Base-by-base conservation (phyloP, 176 grass and related monocot genomes). In the Chloris gayana region DNA sequence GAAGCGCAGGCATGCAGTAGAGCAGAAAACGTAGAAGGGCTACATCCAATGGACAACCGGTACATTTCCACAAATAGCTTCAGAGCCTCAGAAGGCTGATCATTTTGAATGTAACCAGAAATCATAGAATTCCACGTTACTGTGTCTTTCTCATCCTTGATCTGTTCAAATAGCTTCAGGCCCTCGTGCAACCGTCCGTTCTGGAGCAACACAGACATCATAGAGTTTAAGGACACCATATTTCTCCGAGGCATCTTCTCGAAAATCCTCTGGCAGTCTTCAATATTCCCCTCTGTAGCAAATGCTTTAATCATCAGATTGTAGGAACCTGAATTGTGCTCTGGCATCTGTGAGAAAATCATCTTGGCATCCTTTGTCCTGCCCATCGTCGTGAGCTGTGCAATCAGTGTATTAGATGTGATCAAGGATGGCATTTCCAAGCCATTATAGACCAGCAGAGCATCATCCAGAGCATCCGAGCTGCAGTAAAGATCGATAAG, bases 111-210 rank as follows among this genome's bases (percentile, higher is more conserved):
- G 10, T 85, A 87, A 19, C 85, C 89, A 45, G 89, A 91, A 81
- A 91, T 87, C 89, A 91, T 91, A 9, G 89, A 87, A 32, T 90
- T 90, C 88, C 88, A 87, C 24, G 84, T 90, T 56, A 90, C 51
- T 1, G 84, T 87, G 75, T 90, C 63, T 68, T 24, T 75, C 57
- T 83, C 85, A 11, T 87, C 76, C 67, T 87, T 91, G 42, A 91
- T 77, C 67, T 87, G 81, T 69, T 91, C 82, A 64, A 91, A 88
- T 2, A 88, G 27, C 62, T 91, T 87, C 49, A 60, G 21, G 22
- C 81, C 89, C 49, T 91, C 85, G 58, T 84, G 81, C 53, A 91
- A 62, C 72, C 76, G 79, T 6, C 85, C 81, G 24, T 87, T 87
- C 81, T 73, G 85, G 32, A 84, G 51, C 76, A 84, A 70, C n/a